Base-by-base conservation (phyloP, 2,329 filamentous ascomycete genomes). In the Alternaria metachromatica region DNA sequence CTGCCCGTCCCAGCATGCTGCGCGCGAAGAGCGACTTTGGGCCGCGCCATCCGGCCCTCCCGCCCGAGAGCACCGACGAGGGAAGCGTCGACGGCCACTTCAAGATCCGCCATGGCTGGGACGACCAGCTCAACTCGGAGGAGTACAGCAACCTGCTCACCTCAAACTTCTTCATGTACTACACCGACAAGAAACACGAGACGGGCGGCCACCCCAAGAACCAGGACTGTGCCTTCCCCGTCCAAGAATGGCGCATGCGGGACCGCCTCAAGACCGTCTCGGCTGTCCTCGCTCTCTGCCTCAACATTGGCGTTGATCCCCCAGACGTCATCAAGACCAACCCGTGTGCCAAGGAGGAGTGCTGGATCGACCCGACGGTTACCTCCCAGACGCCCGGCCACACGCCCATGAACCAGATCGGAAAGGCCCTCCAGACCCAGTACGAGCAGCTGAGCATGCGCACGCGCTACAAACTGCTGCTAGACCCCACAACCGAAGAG, bases 101-200 rank as follows among this genome's bases (percentile, higher is more conserved):
- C 76, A 79, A 85, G 66, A 87, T 90, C 78, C 88, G 94, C 53
- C 94, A 97, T 82, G 94, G 94, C 51, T 97, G 96, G 84, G 93
- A 97, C 76, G 92, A 94, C 71, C 93, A 97, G 80, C 94, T 97
- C 78, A 92, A 93, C 76, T 96, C 92, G 6, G 92, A 94, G 71
- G 93, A 97, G 76, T 94, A 96, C 74, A 91, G 96, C 72, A 91
- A 92, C 61, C 87, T 94, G 69, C 85, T 97, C 67, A 93, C 92
- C 56, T 94, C 91, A 77, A 96, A 93, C 71, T 99, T 97, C 89
- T 98, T 97, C 84, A 98, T 98, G 95, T 99, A 99, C 82, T 99
- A 92, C 81, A 97, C 95, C 67, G 96, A 99, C 81, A 98, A 98
- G 81, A 91, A 95, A 57, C 96, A 99, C 81, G 96, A 98, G 79